These are phyloP conservation scores for Piromyces finnis DNA, from an alignment of 192 early-diverging fungal species.

Conservation along the genomic window DNA sequence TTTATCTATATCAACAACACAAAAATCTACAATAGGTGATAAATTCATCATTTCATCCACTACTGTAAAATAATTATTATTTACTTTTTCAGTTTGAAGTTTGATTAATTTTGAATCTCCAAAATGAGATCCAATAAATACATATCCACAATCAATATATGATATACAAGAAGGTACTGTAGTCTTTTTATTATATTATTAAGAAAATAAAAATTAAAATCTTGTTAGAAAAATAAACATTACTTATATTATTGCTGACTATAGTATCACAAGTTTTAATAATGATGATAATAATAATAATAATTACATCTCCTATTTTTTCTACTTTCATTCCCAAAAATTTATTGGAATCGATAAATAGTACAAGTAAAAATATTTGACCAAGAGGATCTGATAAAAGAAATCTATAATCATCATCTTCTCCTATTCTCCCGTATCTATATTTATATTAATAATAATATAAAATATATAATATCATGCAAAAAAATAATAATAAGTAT, in stretches of 20 bases:
- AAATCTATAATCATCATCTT: neutral
- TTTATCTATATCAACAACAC: conserved; percentile 55
- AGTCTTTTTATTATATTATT: conserved; percentile 4
- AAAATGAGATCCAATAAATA: conserved; percentile 70
- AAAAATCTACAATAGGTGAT: conserved; percentile 72
- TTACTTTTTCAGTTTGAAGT: conserved; percentile 15
- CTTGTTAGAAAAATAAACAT: too few relatives aligned
- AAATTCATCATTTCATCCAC: conserved; percentile 50
- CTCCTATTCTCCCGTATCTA: neutral
- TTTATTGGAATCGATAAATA: neutral
- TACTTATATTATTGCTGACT: neutral
- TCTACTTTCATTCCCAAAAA: neutral
- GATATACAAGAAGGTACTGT: conserved; percentile 29
- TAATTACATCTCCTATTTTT: neutral
- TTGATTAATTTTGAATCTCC: conserved; percentile 67
- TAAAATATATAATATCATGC: neutral
- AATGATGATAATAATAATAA: neutral
- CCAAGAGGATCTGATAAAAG: neutral
- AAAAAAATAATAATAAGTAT: too few relatives aligned
- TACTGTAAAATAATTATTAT: conserved; percentile 23
- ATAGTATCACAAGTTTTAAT: neutral
- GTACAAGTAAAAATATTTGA: neutral
- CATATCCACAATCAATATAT: conserved; percentile 43
- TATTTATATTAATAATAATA: too few relatives aligned
- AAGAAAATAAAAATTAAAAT: too few relatives aligned